Conservation (phyloP, 2,329 filamentous ascomycete species). For the Fusarium verrucosum region DNA sequence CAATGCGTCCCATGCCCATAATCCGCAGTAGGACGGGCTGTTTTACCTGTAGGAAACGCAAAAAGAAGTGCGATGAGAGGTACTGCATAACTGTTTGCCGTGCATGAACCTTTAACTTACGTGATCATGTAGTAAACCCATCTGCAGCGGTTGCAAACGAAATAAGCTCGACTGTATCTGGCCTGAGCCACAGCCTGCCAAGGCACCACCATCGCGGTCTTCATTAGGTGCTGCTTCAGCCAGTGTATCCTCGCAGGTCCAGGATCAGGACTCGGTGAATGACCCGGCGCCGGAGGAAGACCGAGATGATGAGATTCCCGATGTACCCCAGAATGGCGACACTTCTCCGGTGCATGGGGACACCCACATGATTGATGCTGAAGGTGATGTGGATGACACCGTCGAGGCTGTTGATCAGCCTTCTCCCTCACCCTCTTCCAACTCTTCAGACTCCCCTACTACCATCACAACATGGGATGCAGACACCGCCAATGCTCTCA, state of each 20-base stretch:
- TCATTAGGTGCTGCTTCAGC: conserved; percentile 29
- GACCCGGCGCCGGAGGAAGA: conserved; percentile 25
- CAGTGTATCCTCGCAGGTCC: conserved; percentile 3
- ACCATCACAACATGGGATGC: conserved; percentile 23
- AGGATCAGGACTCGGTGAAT: conserved; percentile 21
- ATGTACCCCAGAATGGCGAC: conserved; percentile 19
- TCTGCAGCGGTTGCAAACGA: conserved; percentile 63
- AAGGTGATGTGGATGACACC: conserved; percentile 32
- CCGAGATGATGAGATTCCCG: conserved; percentile 11
- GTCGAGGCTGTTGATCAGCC: conserved; percentile 16
- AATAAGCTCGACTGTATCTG: conserved; percentile 63
- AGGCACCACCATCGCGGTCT: conserved; percentile 12
- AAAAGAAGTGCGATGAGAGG: conserved; percentile 63
- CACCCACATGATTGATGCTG: conserved; percentile 39
- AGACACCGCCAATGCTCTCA: conserved; percentile 35
- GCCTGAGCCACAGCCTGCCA: conserved; percentile 43
- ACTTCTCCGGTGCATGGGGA: conserved; percentile 35
- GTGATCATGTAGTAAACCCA: conserved; percentile 52
- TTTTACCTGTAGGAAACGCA: conserved; percentile 61
- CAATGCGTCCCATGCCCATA: conserved; percentile 49
- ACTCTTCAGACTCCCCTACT: conserved; percentile 32
- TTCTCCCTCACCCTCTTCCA: conserved; percentile 34
- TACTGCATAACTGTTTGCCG: not conserved
- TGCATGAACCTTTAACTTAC: too few relatives aligned
- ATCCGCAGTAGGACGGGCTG: conserved; percentile 54